Conservation (phyloP, 192 early-diverging fungal species). For the Coemansia sp. region DNA sequence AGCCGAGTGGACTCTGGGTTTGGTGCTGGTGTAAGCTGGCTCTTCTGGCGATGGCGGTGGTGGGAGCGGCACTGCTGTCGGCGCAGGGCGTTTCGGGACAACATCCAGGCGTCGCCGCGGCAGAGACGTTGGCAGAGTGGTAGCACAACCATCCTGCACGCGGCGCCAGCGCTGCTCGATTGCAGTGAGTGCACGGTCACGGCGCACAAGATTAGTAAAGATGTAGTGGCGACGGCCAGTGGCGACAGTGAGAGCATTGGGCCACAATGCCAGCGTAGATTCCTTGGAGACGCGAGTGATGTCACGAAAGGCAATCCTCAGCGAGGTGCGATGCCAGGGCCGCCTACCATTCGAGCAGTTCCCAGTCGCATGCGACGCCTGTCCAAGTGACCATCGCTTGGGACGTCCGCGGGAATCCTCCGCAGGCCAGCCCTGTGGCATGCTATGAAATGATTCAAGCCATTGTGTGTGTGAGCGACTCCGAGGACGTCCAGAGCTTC, state of each 20-base stretch:
- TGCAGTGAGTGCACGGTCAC: conserved; percentile 26
- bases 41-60: not conserved
- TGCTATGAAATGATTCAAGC: not conserved
- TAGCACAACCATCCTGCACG: not conserved
- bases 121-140: not conserved
- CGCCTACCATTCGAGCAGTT: not conserved
- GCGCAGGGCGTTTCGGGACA: not conserved
- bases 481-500: no score
- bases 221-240: conserved; percentile 34
- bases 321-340: conserved; percentile 35
- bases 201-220: conserved; percentile 48
- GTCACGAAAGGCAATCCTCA: conserved; percentile 30
- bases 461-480: no score
- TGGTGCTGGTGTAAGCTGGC: no score
- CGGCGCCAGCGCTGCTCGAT: not conserved
- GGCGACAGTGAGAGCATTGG: conserved; percentile 45
- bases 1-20: no score
- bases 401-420: no score
- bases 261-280: conserved; percentile 45
- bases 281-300: conserved; percentile 48
- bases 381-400: no score
- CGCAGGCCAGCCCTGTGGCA: not conserved
- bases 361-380: no score
- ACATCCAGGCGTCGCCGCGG: not conserved
- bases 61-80: not conserved